Conservation (phyloP, 2,329 filamentous ascomycete genomes). For the Colletotrichum tropicale region DNA sequence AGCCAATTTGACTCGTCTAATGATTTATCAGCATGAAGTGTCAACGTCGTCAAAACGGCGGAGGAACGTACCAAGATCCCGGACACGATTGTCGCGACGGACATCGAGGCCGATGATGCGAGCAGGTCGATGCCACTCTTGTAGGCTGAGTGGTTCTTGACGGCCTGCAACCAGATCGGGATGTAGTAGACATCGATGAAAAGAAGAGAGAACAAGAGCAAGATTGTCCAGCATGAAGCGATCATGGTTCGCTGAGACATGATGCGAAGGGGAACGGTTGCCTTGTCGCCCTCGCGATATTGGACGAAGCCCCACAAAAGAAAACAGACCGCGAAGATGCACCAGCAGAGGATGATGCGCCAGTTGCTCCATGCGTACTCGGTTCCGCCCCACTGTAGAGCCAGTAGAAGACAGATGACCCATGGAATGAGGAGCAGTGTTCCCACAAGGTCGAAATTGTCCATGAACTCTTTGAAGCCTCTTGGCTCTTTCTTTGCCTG, state of each 20-base stretch:
- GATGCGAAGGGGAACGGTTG: constrained; percentile 53
- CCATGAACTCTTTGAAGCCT: constrained; percentile 30
- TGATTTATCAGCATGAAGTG: background rate
- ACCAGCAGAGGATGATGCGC: constrained; percentile 53
- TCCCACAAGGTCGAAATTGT: constrained; percentile 29
- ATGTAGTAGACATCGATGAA: background rate
- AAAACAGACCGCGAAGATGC: constrained; percentile 52
- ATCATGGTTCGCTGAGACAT: constrained; percentile 34
- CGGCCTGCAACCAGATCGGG: background rate
- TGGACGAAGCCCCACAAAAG: constrained; percentile 58
- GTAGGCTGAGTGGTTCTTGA: background rate
- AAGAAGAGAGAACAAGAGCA: background rate
- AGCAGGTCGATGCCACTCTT: constrained; percentile 34
- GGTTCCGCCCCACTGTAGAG: background rate
- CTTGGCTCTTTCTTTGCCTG: constrained; percentile 28
- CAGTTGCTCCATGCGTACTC: constrained; percentile 31
- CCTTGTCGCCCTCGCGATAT: constrained; percentile 55
- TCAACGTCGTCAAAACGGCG: background rate
- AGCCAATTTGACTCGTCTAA: constrained; percentile 11
- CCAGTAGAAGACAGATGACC: background rate
- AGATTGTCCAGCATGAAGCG: background rate
- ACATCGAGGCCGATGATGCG: constrained; percentile 52
- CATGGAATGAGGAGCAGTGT: background rate
- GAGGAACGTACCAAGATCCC: background rate
- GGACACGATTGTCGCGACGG: constrained; percentile 21